Conservation (phyloP, 129 eudicot genomes). For the Artemisia argyi region DNA sequence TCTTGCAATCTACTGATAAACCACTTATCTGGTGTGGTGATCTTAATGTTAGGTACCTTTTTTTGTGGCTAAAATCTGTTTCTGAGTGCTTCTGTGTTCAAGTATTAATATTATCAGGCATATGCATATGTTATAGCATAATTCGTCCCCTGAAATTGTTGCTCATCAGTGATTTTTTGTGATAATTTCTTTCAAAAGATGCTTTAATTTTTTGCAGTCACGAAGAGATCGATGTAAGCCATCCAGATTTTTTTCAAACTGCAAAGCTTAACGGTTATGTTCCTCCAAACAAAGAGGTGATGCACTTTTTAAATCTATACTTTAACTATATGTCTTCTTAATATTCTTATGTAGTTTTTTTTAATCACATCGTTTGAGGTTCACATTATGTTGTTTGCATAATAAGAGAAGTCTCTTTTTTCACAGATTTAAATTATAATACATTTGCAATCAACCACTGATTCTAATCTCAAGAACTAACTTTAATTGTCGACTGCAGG, state of each 20-base stretch:
- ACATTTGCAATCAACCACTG: too few relatives aligned
- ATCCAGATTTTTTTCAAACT: constrained; percentile 86
- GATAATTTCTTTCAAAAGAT: background rate
- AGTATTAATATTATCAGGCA: background rate
- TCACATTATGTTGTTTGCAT: background rate
- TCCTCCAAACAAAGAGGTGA: constrained; percentile 97
- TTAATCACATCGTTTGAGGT: background rate
- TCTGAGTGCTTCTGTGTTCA: background rate
- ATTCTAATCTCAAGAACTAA: background rate
- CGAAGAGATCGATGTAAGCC: constrained; percentile 94
- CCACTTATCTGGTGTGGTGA: constrained; percentile 99
- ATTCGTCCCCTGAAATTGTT: constrained; percentile 2
- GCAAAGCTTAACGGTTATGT: constrained; percentile 83
- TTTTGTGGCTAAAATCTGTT: background rate
- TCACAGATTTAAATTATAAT: too few relatives aligned
- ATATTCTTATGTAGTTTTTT: background rate
- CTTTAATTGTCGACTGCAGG: constrained; percentile 46
- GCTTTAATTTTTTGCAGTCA: constrained; percentile 51
- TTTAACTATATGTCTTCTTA: background rate
- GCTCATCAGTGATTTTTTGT: background rate
- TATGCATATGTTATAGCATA: background rate
- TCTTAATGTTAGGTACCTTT: constrained; percentile 73
- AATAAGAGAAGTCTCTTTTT: too few relatives aligned
- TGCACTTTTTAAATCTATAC: background rate
- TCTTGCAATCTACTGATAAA: constrained; percentile 69